Percentiles rank a stretch among this genome's conserved stretches.
These are phyloP conservation scores for Marchantia paleacea DNA, from an alignment of 225 moss, liverwort and hornwort genomes.

Conservation along the genomic window DNA sequence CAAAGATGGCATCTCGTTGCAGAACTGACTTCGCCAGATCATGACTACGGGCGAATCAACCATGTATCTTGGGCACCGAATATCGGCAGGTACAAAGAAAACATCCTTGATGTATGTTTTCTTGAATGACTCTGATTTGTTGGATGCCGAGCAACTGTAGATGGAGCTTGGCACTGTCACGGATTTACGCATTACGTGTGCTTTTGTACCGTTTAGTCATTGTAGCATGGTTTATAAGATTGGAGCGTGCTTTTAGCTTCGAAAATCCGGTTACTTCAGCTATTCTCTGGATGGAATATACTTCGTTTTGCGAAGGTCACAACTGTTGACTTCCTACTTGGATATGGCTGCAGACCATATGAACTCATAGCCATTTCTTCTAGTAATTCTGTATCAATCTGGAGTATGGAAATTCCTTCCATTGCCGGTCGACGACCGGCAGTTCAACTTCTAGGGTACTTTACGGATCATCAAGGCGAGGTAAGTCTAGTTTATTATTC, in stretches of 20 bases:
- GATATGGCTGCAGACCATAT: conserved; percentile 54
- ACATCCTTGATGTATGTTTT: not conserved
- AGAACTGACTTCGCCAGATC: conserved; percentile 67
- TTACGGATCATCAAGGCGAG: conserved; percentile 45
- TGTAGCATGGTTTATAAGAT: too few species aligned
- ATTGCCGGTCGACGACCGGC: conserved; percentile 19
- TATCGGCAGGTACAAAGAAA: conserved; percentile 62
- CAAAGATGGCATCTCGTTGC: conserved; percentile 96
- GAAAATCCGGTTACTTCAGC: not conserved
- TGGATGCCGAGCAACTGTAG: not conserved
- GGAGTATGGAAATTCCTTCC: conserved; percentile 69
- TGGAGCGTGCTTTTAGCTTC: too few species aligned
- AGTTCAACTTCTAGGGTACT: conserved; percentile 41
- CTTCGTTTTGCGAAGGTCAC: not conserved
- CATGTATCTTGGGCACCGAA: conserved; percentile 97
- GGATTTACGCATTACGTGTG: not conserved
- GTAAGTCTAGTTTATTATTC: conserved; percentile 12
- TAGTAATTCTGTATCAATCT: conserved; percentile 75
- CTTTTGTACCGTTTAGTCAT: not conserved
- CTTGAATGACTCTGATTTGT: not conserved
- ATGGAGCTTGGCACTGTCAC: not conserved
- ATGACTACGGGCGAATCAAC: conserved; percentile 70
- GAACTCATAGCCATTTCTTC: conserved; percentile 92
- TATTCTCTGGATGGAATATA: not conserved
- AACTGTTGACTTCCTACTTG: not conserved